A percentile compares a stretch with the other conserved stretches of the same genome.
phyloP scores from a whole-genome alignment of 148 eudicot species.

The Silene uniflora region DNA sequence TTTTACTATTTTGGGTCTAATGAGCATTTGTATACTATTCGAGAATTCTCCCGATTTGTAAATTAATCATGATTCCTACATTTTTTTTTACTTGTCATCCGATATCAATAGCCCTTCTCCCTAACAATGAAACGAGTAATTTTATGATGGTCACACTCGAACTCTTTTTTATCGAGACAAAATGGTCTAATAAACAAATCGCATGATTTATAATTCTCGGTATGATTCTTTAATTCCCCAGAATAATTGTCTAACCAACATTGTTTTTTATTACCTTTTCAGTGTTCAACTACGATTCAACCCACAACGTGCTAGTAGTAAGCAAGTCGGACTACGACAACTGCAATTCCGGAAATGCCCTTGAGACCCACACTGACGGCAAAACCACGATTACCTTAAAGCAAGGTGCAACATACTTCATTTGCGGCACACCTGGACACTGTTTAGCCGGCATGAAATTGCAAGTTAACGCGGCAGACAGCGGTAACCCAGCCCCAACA shows the following conservation, averaged over 20 bases:
- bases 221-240: no score
- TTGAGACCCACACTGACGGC: neutral
- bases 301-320: conserved; percentile 26
- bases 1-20: no score
- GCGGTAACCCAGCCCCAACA: neutral
- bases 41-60: no score
- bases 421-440: conserved; percentile 27
- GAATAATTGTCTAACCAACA: neutral
- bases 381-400: conserved; percentile 23
- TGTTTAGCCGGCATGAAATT: conserved; percentile 25
- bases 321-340: conserved; percentile 19
- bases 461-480: conserved; percentile 17
- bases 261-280: neutral
- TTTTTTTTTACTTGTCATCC: no score
- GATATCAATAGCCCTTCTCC: no score
- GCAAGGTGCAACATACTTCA: conserved; percentile 25
- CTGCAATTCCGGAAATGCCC: conserved; percentile 15
- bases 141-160: no score
- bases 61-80: no score
- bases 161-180: no score
- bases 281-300: conserved; percentile 18
- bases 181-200: no score
- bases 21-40: no score
- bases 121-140: no score
- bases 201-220: no score